phyloP scores from a whole-genome alignment of 2,329 filamentous ascomycete genomes.

The Metarhizium sp. region DNA sequence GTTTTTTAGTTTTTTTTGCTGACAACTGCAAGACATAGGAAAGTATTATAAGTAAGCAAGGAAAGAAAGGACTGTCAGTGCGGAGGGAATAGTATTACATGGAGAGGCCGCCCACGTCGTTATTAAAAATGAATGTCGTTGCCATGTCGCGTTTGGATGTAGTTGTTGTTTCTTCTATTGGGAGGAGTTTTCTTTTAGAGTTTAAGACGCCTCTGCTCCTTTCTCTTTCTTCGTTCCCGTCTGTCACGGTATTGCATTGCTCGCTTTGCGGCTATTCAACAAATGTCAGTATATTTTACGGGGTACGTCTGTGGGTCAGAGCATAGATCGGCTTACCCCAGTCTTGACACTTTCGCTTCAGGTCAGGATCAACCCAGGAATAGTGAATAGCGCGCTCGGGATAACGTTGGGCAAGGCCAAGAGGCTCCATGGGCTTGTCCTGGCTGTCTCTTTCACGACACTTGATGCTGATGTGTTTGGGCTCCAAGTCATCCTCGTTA shows the following conservation, averaged over 20 bases:
- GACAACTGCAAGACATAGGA: background rate
- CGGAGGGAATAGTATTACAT: background rate
- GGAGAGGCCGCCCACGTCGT: background rate
- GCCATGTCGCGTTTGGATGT: background rate
- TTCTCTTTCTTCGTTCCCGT: slow-evolving; percentile 27
- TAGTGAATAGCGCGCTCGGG: slow-evolving; percentile 38
- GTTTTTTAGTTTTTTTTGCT: background rate
- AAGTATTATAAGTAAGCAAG: background rate
- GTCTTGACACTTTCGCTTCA: slow-evolving; percentile 27
- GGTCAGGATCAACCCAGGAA: slow-evolving; percentile 30
- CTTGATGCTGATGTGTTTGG: slow-evolving; percentile 27
- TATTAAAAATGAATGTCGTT: slow-evolving; percentile 5
- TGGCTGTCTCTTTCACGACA: slow-evolving; percentile 28
- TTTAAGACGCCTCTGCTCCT: slow-evolving; percentile 27
- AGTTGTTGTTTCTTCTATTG: background rate
- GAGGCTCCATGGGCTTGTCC: slow-evolving; percentile 25
- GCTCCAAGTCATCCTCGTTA: slow-evolving; percentile 28
- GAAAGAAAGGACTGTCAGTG: background rate
- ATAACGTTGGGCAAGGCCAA: slow-evolving; percentile 32
- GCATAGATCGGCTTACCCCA: slow-evolving; percentile 26
- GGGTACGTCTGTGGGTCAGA: background rate
- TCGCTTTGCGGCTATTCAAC: slow-evolving; percentile 22
- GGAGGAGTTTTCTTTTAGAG: slow-evolving; percentile 14
- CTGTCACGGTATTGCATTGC: slow-evolving; percentile 26
- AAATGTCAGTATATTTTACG: background rate